These are phyloP conservation scores for Moesziomyces globuligerus DNA, from an alignment of 1,284 basidiomycete genomes.

Conservation along the genomic window DNA sequence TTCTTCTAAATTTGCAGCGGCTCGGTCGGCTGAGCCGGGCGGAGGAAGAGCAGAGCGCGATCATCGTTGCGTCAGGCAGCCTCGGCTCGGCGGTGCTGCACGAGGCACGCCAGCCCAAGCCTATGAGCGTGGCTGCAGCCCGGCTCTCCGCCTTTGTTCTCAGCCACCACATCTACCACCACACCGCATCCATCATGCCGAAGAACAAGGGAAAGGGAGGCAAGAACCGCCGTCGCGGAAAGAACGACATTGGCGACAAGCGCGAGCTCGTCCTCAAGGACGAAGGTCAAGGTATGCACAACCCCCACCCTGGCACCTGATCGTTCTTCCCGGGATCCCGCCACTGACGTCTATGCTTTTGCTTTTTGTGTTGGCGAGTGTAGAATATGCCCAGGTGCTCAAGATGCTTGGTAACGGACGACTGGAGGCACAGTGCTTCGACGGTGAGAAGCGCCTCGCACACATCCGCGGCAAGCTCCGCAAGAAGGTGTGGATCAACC, in stretches of 20 bases:
- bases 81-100: not conserved
- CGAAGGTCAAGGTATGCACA: slow-evolving; percentile 82
- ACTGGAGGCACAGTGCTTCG: slow-evolving; percentile 95
- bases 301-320: not conserved
- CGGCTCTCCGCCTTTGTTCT: not conserved
- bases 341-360: not conserved
- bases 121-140: not conserved
- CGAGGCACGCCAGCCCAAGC: not conserved
- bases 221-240: slow-evolving; percentile 98
- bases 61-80: not conserved
- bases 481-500: slow-evolving; percentile 99
- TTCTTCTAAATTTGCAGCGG: not conserved
- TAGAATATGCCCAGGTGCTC: slow-evolving; percentile 95
- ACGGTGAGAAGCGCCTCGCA: slow-evolving; percentile 95
- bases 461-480: slow-evolving; percentile 99
- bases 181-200: slow-evolving; percentile 20
- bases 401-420: slow-evolving; percentile 99
- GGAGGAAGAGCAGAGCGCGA: not conserved
- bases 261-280: slow-evolving; percentile 98
- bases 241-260: slow-evolving; percentile 99
- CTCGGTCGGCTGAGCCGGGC: too few relatives aligned
- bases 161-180: slow-evolving; percentile 4
- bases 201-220: slow-evolving; percentile 79
- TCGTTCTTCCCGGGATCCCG: too few relatives aligned
- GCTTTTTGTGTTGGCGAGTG: not conserved